Base-by-base conservation (phyloP, 1,284 basidiomycete genomes). In the Microbotryum saponariae region DNA sequence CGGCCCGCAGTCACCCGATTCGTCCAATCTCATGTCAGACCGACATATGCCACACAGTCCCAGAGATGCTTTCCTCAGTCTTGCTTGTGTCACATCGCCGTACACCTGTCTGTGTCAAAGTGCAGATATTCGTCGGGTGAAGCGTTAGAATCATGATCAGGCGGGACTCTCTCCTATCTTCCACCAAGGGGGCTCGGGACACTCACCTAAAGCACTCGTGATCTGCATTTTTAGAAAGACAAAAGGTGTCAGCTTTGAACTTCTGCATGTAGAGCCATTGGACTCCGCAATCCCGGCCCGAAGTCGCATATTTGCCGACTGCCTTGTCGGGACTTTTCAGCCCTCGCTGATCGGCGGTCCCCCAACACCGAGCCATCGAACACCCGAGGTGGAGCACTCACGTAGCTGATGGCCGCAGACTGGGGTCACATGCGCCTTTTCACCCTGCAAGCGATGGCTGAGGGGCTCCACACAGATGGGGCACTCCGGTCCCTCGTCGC, bases 31-130 rank as follows among this genome's bases (percentile, higher is more conserved):
- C 89, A 97, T 97, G 10, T 91, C 91, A 48, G 90, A 82, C 68
- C 94, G 82, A 74, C 94, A 98, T 1, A 97, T 91, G 49, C 94
- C 94, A 72, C 94, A 98, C 21, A 98, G 89, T 37, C 94, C 94
- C 29, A 96, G 79, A 71, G 74, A 70, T 2, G 47, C 65, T n/a
- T 88, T 88, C 29, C 85, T 82, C 73, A 87, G 86, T 73, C 85
- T 79, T 50, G 86, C 73, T 6, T 75, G 77, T 55, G 51, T 25
- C 60, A 65, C 64, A 46, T 60, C 70, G 16, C 93, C 93, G 76
- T 98, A 98, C 6, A 97, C 93, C 16, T 91, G 89, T 10, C 85
- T 89, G 74, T 96, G 93, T 97, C 21, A 91, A 91, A 46, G 60
- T 65, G 54, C 62, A 89, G 93, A 60, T 9, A 6, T 9, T 8